These are phyloP conservation scores for Globisporangium viniferum DNA, from an alignment of 352 stramenopile species.

Conservation along the genomic window DNA sequence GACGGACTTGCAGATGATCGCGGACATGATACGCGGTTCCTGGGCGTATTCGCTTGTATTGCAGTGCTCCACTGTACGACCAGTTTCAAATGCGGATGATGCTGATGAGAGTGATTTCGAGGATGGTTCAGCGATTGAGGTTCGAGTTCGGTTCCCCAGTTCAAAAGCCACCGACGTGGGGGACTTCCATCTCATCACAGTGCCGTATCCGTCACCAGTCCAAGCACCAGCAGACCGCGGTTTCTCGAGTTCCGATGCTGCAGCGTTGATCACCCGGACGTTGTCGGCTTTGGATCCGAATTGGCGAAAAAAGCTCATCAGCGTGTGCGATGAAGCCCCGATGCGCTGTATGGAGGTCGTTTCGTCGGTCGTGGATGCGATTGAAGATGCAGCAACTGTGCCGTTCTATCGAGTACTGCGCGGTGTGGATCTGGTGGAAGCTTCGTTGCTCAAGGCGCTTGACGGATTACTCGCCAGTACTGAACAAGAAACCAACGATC, in stretches of 20 bases:
- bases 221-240: neutral
- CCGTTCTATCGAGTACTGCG: slow-evolving; percentile 16
- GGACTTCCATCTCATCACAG: slow-evolving; percentile 25
- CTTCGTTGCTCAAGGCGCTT: neutral
- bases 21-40: slow-evolving; percentile 16
- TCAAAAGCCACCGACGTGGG: slow-evolving; percentile 13
- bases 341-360: neutral
- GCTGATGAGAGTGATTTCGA: neutral
- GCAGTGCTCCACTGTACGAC: slow-evolving; percentile 3
- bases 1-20: slow-evolving; percentile 19
- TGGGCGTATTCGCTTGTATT: slow-evolving; percentile 24
- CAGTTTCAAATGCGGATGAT: too few species aligned
- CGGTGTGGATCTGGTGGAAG: neutral
- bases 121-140: slow-evolving; percentile 15
- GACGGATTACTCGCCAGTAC: neutral
- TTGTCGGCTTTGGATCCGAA: slow-evolving; percentile 25
- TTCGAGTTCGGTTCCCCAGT: slow-evolving; percentile 24
- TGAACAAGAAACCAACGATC: neutral
- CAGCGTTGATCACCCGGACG: slow-evolving; percentile 1
- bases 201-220: slow-evolving; percentile 21
- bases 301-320: slow-evolving; percentile 22
- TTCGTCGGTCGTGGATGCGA: slow-evolving; percentile 10
- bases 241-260: slow-evolving; percentile 5
- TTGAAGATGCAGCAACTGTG: slow-evolving; percentile 9
- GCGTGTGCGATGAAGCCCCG: neutral